Conservation (phyloP, 768 basidiomycete genomes). For the Rhodotorula graminis region DNA sequence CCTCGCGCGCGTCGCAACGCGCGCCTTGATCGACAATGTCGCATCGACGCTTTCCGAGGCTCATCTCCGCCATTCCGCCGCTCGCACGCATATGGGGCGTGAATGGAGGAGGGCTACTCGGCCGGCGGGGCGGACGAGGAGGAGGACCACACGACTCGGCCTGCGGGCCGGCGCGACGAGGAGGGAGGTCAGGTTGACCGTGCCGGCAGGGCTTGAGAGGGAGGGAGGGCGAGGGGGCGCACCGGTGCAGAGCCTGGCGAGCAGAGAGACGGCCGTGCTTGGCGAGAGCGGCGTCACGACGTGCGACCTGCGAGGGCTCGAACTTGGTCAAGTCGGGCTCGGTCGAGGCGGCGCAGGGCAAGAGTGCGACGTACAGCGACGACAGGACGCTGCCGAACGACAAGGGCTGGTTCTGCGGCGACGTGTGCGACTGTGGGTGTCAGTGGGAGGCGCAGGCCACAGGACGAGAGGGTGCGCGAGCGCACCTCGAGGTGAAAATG, state of each 20-base stretch:
- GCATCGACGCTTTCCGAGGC: too few relatives aligned
- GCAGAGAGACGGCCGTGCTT: not conserved
- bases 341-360: not conserved
- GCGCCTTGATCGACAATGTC: too few relatives aligned
- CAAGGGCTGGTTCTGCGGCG: not conserved
- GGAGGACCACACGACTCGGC: not conserved
- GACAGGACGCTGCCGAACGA: not conserved
- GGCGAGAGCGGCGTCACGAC: constrained; percentile 4
- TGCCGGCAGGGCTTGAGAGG: too few relatives aligned
- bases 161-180: not conserved
- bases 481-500: not conserved
- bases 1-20: too few relatives aligned
- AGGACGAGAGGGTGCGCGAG: too few relatives aligned
- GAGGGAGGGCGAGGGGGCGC: not conserved
- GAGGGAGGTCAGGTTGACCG: not conserved
- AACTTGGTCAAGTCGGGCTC: not conserved
- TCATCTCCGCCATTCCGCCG: too few relatives aligned
- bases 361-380: not conserved
- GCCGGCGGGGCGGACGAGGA: not conserved
- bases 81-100: too few relatives aligned
- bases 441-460: not conserved
- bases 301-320: not conserved
- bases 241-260: not conserved
- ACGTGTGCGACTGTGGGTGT: fast-evolving
- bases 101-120: not conserved